Evolutionary conservation across 257 asterid genomes (phyloP).

Genomic region (Petunia axillaris): DNA sequence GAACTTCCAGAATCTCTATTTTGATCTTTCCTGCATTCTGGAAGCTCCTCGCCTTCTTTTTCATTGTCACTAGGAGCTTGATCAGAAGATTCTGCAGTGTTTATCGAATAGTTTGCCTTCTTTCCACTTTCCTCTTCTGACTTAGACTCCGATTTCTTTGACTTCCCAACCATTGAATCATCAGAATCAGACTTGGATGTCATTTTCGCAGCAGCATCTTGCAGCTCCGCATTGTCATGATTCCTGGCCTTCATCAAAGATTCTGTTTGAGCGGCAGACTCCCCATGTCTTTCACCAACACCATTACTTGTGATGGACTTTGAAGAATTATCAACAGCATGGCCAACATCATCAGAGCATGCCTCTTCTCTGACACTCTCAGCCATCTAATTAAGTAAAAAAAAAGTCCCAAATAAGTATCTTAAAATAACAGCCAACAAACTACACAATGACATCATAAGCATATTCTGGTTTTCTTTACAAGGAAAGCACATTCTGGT

Average conservation of each 20-base stretch:
- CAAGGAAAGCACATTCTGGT: no score
- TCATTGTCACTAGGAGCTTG: slow-evolving; percentile 39
- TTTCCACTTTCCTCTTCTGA: slow-evolving; percentile 40
- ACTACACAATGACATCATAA: not conserved
- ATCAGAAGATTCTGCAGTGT: slow-evolving; percentile 47
- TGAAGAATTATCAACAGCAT: slow-evolving; percentile 43
- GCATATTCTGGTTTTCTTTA: not conserved
- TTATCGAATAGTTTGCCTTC: slow-evolving; percentile 35
- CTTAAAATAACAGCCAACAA: not conserved
- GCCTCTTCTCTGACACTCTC: slow-evolving; percentile 50
- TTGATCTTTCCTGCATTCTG: slow-evolving; percentile 34
- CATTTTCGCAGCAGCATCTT: slow-evolving; percentile 44
- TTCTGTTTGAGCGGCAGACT: slow-evolving; percentile 39
- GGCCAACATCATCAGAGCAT: slow-evolving; percentile 41
- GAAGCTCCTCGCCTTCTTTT: slow-evolving; percentile 51
- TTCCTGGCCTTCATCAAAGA: slow-evolving; percentile 37
- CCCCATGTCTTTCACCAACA: slow-evolving; percentile 38
- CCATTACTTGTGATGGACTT: slow-evolving; percentile 55
- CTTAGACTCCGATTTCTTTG: slow-evolving; percentile 43
- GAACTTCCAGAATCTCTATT: slow-evolving; percentile 45
- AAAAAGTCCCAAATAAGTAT: slow-evolving; percentile 11
- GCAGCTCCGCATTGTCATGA: slow-evolving; percentile 35
- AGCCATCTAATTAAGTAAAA: slow-evolving; percentile 53
- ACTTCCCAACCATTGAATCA: slow-evolving; percentile 45
- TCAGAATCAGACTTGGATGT: slow-evolving; percentile 46